Evolutionary conservation across 73 alveolate genomes (phyloP).

Genomic region (Breviolum minutum): DNA sequence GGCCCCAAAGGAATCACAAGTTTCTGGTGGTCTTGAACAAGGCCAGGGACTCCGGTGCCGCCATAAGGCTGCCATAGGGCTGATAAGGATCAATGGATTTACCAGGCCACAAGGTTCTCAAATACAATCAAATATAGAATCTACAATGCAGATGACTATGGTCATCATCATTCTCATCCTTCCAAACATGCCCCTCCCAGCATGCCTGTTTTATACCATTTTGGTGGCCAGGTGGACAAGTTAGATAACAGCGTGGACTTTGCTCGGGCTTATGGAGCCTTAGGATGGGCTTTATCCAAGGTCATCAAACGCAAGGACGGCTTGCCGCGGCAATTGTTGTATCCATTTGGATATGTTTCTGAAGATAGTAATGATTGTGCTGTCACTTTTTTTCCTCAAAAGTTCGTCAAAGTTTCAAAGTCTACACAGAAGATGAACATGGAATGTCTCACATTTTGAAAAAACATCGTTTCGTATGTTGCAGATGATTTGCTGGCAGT

Average conservation of each 20-base stretch:
- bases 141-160: not conserved
- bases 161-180: not conserved
- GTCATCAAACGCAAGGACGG: constrained; percentile 90
- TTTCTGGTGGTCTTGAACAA: constrained; percentile 81
- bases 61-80: not conserved
- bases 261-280: constrained; percentile 93
- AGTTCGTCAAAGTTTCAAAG: no score
- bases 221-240: constrained; percentile 73
- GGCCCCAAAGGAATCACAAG: constrained; percentile 65
- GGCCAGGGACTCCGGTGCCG: not conserved
- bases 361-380: not conserved
- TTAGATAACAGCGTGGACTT: constrained; percentile 93
- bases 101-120: no score
- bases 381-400: no score
- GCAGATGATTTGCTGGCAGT: not conserved
- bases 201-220: not conserved
- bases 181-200: not conserved
- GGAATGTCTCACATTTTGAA: not conserved
- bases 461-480: not conserved
- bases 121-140: no score
- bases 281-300: constrained; percentile 93
- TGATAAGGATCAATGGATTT: not conserved
- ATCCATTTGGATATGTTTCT: not conserved
- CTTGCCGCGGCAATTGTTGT: not conserved
- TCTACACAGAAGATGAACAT: no score